Base-by-base conservation (phyloP, 371 early-diverging fungal genomes). In the Rhizopus stolonifer region DNA sequence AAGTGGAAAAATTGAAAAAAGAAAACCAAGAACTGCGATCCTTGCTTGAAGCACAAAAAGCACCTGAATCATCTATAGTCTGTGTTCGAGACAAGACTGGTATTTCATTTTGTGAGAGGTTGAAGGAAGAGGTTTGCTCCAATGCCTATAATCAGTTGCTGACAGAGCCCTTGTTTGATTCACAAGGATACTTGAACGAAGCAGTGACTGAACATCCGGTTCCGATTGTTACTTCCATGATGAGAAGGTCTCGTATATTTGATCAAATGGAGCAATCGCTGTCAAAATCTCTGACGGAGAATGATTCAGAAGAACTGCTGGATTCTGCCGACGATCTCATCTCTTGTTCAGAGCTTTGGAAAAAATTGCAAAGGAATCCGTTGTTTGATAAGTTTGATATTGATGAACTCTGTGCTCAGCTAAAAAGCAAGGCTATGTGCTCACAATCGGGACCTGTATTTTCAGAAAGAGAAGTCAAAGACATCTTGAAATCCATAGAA, bases 361-460 rank as follows among this genome's bases (percentile, higher is more conserved):
- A 70, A 38, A 51, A 61, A 7, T 54, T 82, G 34, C 66, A 77
- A 38, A 58, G 65, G 40, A 78, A 79, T 52, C 80, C 82, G 24
- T 66, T 65, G 26, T 78, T 82, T 60, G 75, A 82, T 14, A 66
- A 72, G 31, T 74, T 72, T 8, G 61, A 68, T 34, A 63, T 70
- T n/a, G 78, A 79, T 11, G 56, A 65, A 11, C 40, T 82, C 10
- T 82, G 77, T 23, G 49, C 66, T 42, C 69, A 74, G 29, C 36
- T 80, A 23, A 74, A 78, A 46, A 52, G 64, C 13, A 72, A 67
- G 39, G 80, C 82, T 3, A 80, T 73, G 50, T 81, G 81, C 51
- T 79, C 81, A 19, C 73, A 65, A 10, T 59, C 72, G 39, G 81
- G 81, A 0, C 79, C 81, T 19, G 69, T 77, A 0, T 73, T 81